Percentiles rank a stretch among this genome's conserved stretches.
These are phyloP conservation scores for Brassica hybrid DNA, from an alignment of 441 rosid genomes.

Conservation along the genomic window DNA sequence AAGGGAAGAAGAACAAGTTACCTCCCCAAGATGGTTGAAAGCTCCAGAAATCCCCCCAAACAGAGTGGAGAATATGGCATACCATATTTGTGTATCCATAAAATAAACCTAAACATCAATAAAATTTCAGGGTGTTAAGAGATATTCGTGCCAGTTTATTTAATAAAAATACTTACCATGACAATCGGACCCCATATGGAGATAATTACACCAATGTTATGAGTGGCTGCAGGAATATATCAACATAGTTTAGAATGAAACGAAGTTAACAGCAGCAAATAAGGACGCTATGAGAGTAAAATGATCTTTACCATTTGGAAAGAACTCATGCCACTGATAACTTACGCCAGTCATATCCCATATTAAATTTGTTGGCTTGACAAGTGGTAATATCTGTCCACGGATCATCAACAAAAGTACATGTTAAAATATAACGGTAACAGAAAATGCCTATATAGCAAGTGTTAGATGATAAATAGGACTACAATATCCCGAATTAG, in stretches of 20 bases:
- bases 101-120: constrained; percentile 74
- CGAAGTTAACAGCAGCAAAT: constrained; percentile 31
- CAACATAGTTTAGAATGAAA: constrained; percentile 30
- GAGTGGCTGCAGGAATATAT: constrained; percentile 58
- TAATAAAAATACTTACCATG: constrained; percentile 64
- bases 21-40: constrained; percentile 98
- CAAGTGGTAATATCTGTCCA: constrained; percentile 79
- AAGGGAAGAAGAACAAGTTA: constrained; percentile 37
- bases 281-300: constrained; percentile 3
- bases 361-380: constrained; percentile 78
- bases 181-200: constrained; percentile 96
- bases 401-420: constrained; percentile 30
- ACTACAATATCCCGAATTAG: neutral
- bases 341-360: constrained; percentile 61
- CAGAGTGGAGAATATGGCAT: constrained; percentile 88
- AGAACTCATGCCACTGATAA: constrained; percentile 93
- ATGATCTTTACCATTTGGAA: constrained; percentile 72
- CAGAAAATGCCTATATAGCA: constrained; percentile 11
- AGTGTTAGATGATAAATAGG: constrained; percentile 9
- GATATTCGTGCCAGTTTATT: constrained; percentile 10
- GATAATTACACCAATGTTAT: constrained; percentile 86
- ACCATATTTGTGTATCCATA: constrained; percentile 98
- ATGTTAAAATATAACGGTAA: constrained; percentile 23
- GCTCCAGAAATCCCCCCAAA: constrained; percentile 98
- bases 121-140: constrained; percentile 27